phyloP scores from a whole-genome alignment of 129 eudicot genomes.

The Apium graveolens region DNA sequence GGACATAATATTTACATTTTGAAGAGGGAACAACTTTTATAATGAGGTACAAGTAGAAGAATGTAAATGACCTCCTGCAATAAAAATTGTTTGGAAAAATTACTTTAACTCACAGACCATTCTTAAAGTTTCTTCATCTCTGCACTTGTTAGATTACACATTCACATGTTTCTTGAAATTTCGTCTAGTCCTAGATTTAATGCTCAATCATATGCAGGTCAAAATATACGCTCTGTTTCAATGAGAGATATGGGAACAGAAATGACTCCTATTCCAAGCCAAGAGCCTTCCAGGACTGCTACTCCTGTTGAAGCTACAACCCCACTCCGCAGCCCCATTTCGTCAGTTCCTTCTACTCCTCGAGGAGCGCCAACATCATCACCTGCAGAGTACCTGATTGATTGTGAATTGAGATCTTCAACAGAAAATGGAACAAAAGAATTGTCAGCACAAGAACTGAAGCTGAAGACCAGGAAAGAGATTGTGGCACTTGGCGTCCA shows the following conservation, averaged over 20 bases:
- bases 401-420: slow-evolving; percentile 14
- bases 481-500: slow-evolving; percentile 57
- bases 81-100: not conserved
- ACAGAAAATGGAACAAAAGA: slow-evolving; percentile 20
- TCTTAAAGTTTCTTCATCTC: not conserved
- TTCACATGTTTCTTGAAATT: not conserved
- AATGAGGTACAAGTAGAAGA: not conserved
- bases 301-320: slow-evolving; percentile 70
- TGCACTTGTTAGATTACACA: not conserved
- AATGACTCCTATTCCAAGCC: slow-evolving; percentile 82
- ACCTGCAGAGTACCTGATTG: slow-evolving; percentile 23
- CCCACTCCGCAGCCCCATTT: slow-evolving; percentile 55
- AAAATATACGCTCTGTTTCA: slow-evolving; percentile 48
- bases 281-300: slow-evolving; percentile 73
- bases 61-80: not conserved
- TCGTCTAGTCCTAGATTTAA: not conserved
- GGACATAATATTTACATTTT: not conserved
- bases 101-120: not conserved
- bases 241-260: slow-evolving; percentile 90
- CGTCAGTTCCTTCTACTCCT: slow-evolving; percentile 64
- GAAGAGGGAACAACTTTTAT: not conserved
- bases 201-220: slow-evolving; percentile 23
- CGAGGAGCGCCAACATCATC: slow-evolving; percentile 37
- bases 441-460: slow-evolving; percentile 52
- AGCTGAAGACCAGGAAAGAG: slow-evolving; percentile 57